Conservation (phyloP, 495 filamentous ascomycete species). For the Talaromyces trachyspermus region DNA sequence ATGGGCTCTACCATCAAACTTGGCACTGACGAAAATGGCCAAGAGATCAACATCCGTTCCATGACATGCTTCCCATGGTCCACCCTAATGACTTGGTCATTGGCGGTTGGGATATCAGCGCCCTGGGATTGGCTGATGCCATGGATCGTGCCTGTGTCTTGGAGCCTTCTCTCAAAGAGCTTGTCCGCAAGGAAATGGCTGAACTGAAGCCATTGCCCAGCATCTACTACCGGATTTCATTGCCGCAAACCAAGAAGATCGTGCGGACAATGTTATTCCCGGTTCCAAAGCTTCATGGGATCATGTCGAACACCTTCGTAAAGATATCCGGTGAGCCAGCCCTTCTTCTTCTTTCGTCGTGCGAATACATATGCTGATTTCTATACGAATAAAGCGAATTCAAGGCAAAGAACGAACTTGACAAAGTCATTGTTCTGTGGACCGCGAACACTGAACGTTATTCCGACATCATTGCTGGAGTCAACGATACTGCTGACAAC, state of each 20-base stretch:
- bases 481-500: slow-evolving; percentile 97
- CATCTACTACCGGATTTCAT: slow-evolving; percentile 99
- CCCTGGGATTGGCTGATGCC: slow-evolving; percentile 76
- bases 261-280: slow-evolving; percentile 83
- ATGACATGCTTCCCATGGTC: slow-evolving; percentile 89
- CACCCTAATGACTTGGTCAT: slow-evolving; percentile 94
- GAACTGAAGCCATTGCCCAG: slow-evolving; percentile 83
- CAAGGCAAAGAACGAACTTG: slow-evolving; percentile 75
- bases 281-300: slow-evolving; percentile 76
- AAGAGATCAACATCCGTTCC: slow-evolving; percentile 97
- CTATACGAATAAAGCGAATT: slow-evolving; percentile 65
- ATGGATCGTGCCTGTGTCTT: slow-evolving; percentile 96
- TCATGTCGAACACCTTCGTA: slow-evolving; percentile 89
- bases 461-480: slow-evolving; percentile 75
- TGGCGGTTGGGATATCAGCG: slow-evolving; percentile 96
- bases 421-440: slow-evolving; percentile 98
- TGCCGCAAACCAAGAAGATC: slow-evolving; percentile 95
- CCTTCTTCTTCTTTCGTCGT: too few species aligned
- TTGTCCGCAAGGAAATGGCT: slow-evolving; percentile 89
- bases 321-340: slow-evolving; percentile 76
- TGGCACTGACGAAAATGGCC: slow-evolving; percentile 75
- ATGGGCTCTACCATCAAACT: slow-evolving; percentile 98
- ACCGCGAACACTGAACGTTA: slow-evolving; percentile 98
- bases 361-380: slow-evolving; percentile 18
- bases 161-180: slow-evolving; percentile 81